Evolutionary conservation across 2,329 filamentous ascomycete genomes (phyloP).

Genomic region (Trichoderma brevicompactum): DNA sequence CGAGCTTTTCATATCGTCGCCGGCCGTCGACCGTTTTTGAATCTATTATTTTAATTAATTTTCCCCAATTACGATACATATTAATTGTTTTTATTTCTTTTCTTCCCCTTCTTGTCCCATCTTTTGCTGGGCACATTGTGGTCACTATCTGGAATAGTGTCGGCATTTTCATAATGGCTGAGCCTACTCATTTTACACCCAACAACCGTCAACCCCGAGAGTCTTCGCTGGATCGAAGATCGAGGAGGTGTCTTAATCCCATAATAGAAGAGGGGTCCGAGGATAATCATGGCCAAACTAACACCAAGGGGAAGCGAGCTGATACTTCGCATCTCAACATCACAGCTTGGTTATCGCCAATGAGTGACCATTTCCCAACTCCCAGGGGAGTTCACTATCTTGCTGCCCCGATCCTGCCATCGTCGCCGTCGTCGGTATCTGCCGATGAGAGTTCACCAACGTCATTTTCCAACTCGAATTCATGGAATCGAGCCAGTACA

Average conservation of each 20-base stretch:
- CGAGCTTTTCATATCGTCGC: constrained; percentile 40
- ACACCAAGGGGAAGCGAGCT: constrained; percentile 34
- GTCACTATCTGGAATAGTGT: constrained; percentile 41
- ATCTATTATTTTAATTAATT: constrained; percentile 2
- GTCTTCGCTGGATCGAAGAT: constrained; percentile 61
- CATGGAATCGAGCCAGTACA: constrained; percentile 66
- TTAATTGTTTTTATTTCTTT: constrained; percentile 32
- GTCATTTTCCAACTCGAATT: constrained; percentile 59
- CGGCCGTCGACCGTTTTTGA: constrained; percentile 41
- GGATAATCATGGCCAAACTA: constrained; percentile 39
- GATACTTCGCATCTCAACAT: constrained; percentile 54
- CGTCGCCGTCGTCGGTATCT: constrained; percentile 61
- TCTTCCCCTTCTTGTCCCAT: background rate
- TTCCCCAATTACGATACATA: background rate
- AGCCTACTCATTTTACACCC: constrained; percentile 37
- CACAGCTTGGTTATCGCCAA: constrained; percentile 62
- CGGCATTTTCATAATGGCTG: constrained; percentile 52
- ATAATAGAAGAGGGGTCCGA: constrained; percentile 64
- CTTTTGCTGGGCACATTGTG: background rate
- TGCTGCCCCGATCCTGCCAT: constrained; percentile 64
- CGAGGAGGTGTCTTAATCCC: constrained; percentile 62
- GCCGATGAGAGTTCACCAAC: constrained; percentile 59
- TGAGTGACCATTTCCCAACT: constrained; percentile 71
- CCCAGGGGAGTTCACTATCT: constrained; percentile 70
- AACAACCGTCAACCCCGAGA: constrained; percentile 51